Conservation (phyloP, 1,284 basidiomycete genomes). For the Moniliophthora roreri region DNA sequence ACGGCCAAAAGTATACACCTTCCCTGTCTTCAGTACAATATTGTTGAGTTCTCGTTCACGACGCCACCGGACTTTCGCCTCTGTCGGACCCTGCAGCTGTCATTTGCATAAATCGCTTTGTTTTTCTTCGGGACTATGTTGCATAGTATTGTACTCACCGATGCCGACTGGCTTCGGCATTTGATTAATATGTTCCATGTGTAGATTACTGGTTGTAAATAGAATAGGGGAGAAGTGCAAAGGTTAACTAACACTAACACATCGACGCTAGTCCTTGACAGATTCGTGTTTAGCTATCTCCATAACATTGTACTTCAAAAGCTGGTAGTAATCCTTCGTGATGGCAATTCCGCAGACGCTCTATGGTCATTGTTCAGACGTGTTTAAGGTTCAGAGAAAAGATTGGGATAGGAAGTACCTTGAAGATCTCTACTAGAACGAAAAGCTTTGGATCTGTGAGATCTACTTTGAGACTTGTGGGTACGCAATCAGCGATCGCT, state of each 20-base stretch:
- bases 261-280: neutral
- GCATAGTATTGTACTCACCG: neutral
- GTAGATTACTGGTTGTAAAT: neutral
- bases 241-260: too few relatives aligned
- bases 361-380: slow-evolving; percentile 33
- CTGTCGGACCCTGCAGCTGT: too few relatives aligned
- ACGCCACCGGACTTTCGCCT: neutral
- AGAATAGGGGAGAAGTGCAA: neutral
- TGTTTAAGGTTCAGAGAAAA: neutral
- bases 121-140: neutral
- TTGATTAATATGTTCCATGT: too few relatives aligned
- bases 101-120: neutral
- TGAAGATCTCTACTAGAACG: slow-evolving; percentile 78
- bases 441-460: slow-evolving; percentile 67
- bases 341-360: slow-evolving; percentile 72
- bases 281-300: slow-evolving; percentile 45
- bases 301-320: slow-evolving; percentile 75
- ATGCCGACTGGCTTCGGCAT: too few relatives aligned
- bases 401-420: slow-evolving; percentile 43
- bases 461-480: slow-evolving; percentile 62
- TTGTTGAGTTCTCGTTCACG: slow-evolving; percentile 2
- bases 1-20: slow-evolving; percentile 11
- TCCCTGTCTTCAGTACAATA: slow-evolving; percentile 7
- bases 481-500: slow-evolving; percentile 67
- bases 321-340: slow-evolving; percentile 66